Base-by-base conservation (phyloP, 2,329 filamentous ascomycete genomes). In the Pseudogymnoascus sp. region DNA sequence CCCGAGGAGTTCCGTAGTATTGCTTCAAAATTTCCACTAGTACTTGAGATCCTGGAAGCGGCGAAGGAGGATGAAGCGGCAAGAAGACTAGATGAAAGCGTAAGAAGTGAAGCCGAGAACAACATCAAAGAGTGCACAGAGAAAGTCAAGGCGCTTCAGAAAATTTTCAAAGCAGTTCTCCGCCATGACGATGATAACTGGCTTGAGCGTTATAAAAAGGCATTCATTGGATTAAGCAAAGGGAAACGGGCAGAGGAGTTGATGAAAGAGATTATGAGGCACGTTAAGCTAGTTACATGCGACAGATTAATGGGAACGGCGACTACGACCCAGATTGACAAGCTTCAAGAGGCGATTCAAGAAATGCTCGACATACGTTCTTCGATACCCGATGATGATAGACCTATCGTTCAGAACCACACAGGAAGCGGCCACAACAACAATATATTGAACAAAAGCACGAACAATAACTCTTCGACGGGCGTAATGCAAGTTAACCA, bases 201-300 rank as follows among this genome's bases (percentile, higher is more conserved):
- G n/a, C 6, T 62, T 39, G 49, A 68, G 16, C 62, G 65, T 38
- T 71, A 71, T 35, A 11, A 41, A n/a, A 65, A 55, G 19, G 69
- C 70, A 4, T 23, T 68, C 14, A 66, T 61, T 37, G 65, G 66
- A 1, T 60, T 68, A 4, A 64, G 66, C 10, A 72, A 70, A 61
- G 70, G 66, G 39, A 64, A 63, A 37, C 19, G 62, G 11, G 69
- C 70, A 4, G 69, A 72, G 60, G 64, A 21, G 3, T 64, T 72
- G 59, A 70, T 71, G 66, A 62, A 66, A 39, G 69, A 67, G 19
- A 71, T 72, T n/a, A 62, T 72, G 39, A 58, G 64, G 7, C 68
- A 72, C 38, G 12, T 72, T 8, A 65, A 71, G 38, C 64, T 73
- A 11, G 61, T 73, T 29, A 63, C 63, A 4, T 39, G 55, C 23